phyloP scores from a whole-genome alignment of 2,329 filamentous ascomycete species.

The Allantophomopsis lycopodina region DNA sequence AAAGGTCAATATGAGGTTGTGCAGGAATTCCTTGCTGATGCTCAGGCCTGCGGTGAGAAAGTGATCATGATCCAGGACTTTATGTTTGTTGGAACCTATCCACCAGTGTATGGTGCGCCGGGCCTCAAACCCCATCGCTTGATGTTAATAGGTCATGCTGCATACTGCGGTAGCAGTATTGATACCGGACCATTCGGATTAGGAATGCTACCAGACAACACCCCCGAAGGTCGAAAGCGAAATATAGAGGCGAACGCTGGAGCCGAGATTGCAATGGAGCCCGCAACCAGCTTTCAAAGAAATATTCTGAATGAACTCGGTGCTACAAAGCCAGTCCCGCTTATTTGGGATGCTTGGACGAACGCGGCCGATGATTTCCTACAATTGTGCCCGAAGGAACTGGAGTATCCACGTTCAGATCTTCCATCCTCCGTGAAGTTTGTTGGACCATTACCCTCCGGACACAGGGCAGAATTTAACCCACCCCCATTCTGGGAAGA shows the following conservation, averaged over 20 bases:
- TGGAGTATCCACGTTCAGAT: conserved; percentile 22
- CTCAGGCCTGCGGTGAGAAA: too few relatives aligned
- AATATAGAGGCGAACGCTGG: conserved; percentile 15
- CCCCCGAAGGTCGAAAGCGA: conserved; percentile 19
- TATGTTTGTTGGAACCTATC: too few relatives aligned
- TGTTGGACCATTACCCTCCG: conserved; percentile 25
- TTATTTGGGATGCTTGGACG: conserved; percentile 12
- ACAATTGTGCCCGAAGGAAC: conserved; percentile 20
- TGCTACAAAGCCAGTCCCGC: conserved; percentile 11
- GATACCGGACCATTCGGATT: conserved; percentile 24
- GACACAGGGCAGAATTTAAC: conserved; percentile 12
- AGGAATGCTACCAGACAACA: conserved; percentile 23
- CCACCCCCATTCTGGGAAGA: conserved; percentile 31
- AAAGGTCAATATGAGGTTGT: too few relatives aligned
- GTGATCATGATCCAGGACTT: too few relatives aligned
- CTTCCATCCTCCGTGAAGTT: conserved; percentile 25
- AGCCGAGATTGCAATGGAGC: not conserved
- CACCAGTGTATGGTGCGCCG: too few relatives aligned
- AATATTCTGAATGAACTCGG: conserved; percentile 17
- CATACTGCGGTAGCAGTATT: too few relatives aligned
- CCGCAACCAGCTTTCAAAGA: too few relatives aligned
- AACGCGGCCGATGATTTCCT: conserved; percentile 13
- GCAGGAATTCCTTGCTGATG: too few relatives aligned
- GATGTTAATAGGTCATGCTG: too few relatives aligned
- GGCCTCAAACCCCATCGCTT: too few relatives aligned